Percentiles rank a stretch among this genome's conserved stretches.
These are phyloP conservation scores for Ustilago nuda DNA, from an alignment of 1,284 basidiomycete species.

Conservation along the genomic window DNA sequence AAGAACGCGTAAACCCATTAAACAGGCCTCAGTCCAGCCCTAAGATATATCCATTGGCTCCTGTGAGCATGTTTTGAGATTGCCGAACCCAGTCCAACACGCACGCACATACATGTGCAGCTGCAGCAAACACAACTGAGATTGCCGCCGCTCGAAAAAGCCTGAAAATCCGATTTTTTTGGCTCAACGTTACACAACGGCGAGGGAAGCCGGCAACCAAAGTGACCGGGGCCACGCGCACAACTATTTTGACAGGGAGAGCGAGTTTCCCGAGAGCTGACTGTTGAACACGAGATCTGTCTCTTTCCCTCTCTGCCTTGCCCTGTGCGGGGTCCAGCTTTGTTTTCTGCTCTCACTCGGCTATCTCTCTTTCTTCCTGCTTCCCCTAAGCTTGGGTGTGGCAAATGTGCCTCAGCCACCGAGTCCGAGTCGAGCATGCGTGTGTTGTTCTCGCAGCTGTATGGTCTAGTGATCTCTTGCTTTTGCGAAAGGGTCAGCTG, in stretches of 20 bases:
- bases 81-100: conserved; percentile 9
- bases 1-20: background rate
- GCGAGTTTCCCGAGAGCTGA: conserved; percentile 19
- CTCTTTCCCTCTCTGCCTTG: background rate
- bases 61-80: background rate
- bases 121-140: background rate
- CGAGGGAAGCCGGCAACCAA: conserved; percentile 24
- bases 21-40: background rate
- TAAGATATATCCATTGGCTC: conserved; percentile 8
- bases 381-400: conserved; percentile 4
- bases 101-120: background rate
- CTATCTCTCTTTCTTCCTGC: conserved; percentile 22
- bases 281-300: conserved; percentile 16
- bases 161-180: background rate
- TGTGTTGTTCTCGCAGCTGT: conserved; percentile 16
- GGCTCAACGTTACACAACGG: background rate
- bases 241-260: background rate
- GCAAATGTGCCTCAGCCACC: conserved; percentile 5
- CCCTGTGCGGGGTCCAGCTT: conserved; percentile 25
- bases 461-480: conserved; percentile 30
- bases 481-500: background rate
- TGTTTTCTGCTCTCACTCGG: conserved; percentile 19
- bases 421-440: background rate
- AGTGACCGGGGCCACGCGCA: conserved; percentile 34
- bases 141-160: conserved; percentile 5